Percentiles rank a stretch among this genome's conserved stretches.
phyloP scores from a whole-genome alignment of 805 yeast species.

The Pichia phayaonensis region DNA sequence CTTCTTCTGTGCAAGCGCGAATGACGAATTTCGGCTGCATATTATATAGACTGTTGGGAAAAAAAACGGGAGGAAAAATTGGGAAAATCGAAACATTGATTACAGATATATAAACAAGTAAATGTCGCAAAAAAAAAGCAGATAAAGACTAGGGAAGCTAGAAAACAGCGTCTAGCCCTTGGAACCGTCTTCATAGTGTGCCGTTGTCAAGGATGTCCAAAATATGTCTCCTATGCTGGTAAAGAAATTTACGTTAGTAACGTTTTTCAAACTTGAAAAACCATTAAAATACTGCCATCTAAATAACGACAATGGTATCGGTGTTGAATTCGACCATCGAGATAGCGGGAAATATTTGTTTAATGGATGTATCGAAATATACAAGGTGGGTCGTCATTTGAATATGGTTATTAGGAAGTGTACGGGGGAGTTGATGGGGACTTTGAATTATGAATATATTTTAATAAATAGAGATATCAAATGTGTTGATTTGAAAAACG shows the following conservation, averaged over 20 bases:
- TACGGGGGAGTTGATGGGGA: constrained; percentile 12
- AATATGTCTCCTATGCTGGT: neutral
- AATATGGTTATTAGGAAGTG: constrained; percentile 10
- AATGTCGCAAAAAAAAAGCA: too few species aligned
- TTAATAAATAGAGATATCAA: neutral
- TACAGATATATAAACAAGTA: too few species aligned
- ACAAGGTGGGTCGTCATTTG: constrained; percentile 12
- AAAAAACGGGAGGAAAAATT: neutral
- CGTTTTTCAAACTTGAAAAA: neutral
- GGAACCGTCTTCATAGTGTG: too few species aligned
- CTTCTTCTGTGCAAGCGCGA: neutral
- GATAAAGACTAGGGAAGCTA: too few species aligned
- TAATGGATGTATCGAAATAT: constrained; percentile 19
- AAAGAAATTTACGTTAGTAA: neutral
- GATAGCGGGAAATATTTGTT: constrained; percentile 11
- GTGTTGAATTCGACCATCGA: neutral
- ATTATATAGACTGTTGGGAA: neutral
- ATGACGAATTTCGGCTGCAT: neutral
- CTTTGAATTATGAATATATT: constrained; percentile 6
- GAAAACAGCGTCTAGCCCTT: too few species aligned
- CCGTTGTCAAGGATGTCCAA: neutral
- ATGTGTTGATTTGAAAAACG: constrained; percentile 11
- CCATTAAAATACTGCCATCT: neutral
- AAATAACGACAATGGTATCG: neutral
- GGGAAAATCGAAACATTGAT: neutral